Evolutionary conservation across 2,329 filamentous ascomycete species (phyloP), one percentile per base, ranked within the genome.

Genomic region (Mollisia scopiformis): DNA sequence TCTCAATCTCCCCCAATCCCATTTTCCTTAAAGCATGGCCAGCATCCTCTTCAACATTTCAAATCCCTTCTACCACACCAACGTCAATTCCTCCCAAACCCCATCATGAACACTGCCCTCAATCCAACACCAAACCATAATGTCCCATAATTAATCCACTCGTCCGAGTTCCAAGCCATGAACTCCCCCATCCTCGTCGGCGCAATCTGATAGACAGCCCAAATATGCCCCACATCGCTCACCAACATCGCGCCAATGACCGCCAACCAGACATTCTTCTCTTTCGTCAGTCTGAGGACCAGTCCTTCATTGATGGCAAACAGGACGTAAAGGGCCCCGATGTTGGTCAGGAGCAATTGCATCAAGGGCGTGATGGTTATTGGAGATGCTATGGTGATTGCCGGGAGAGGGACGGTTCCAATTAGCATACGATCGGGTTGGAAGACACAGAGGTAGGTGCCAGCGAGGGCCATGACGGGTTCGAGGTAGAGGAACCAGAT

Each of bases 131-230:
- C 74, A 35, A 68, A 66, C 46, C 71, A 68, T 27, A 77, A 68
- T 56, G 72, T 71, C 25, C 66, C 61, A 60, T 77, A 68, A 16
- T 76, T 76, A 31, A 77, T 64, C 70, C 71, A 75, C 60, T 79
- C 77, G 64, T 75, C 72, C 19, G 60, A 51, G 21, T 70, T 71
- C 78, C 76, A 79, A 1, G 52, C 41, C 56, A 58, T 25, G 6
- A 73, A 64, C 30, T 66, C 64, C 11, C 70, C 46, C 28, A 73
- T 67, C 13, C 64, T 64, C 25, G 63, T 64, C 5, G 70, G 65
- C 3, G 72, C 74, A 66, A 77, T 69, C 28, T 72, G 68, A 58
- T 66, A 76, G 5, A 69, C 69, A 4, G 74, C 76, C 66, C 73
- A 72, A 25, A 75, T 35, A 66, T 76, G 74, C 1, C 72, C 61